Conservation (phyloP, 2,329 filamentous ascomycete genomes). For the Penicillium olsonii region DNA sequence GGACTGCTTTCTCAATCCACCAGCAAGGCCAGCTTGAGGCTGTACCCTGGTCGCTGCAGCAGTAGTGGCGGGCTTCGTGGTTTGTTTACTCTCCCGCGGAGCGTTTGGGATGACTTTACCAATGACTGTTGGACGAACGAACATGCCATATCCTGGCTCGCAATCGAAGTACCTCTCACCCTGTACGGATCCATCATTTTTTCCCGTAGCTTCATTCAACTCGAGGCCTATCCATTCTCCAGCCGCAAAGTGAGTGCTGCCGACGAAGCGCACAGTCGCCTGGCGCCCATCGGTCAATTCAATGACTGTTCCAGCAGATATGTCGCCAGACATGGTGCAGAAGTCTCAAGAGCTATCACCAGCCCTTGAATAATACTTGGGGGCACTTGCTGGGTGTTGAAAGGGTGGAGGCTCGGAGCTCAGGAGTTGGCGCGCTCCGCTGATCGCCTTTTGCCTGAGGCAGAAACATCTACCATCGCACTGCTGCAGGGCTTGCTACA, state of each 20-base stretch:
- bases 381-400: slow-evolving; percentile 9
- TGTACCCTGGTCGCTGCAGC: slow-evolving; percentile 26
- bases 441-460: slow-evolving; percentile 19
- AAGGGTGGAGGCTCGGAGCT: slow-evolving; percentile 8
- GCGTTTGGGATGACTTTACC: slow-evolving; percentile 49
- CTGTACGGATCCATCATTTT: slow-evolving; percentile 91
- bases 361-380: slow-evolving; percentile 14
- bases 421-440: slow-evolving; percentile 20
- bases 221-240: slow-evolving; percentile 91
- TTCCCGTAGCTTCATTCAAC: slow-evolving; percentile 76
- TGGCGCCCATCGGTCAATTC: slow-evolving; percentile 75
- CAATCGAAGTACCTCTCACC: slow-evolving; percentile 89
- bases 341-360: slow-evolving; percentile 10
- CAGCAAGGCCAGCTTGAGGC: slow-evolving; percentile 9
- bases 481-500: too few relatives aligned
- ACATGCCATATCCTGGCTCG: slow-evolving; percentile 71
- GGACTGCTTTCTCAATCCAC: slow-evolving; percentile 45
- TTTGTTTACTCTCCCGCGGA: slow-evolving; percentile 41
- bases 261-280: slow-evolving; percentile 78
- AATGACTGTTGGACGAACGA: slow-evolving; percentile 73
- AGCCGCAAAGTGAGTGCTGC: slow-evolving; percentile 73
- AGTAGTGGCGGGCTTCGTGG: slow-evolving; percentile 31
- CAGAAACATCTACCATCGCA: slow-evolving; percentile 13
- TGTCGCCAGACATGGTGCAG: slow-evolving; percentile 28
- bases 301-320: slow-evolving; percentile 68